Conservation (phyloP, 306 rosid species). For the Citrullus colocynthis region DNA sequence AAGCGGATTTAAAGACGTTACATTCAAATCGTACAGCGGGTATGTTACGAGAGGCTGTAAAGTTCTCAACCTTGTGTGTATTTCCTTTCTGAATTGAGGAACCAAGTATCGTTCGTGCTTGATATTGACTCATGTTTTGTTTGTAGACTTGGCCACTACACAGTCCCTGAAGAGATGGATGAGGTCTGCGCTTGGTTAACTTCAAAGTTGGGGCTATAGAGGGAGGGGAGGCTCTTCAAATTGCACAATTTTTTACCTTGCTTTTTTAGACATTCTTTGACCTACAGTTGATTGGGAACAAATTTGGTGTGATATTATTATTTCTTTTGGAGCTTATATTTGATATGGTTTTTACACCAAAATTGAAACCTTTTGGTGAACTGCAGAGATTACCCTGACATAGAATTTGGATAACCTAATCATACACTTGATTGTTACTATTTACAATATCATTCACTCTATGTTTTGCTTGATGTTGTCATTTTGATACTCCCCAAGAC, state of each 20-base stretch:
- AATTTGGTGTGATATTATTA: not conserved
- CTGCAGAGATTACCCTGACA: not conserved
- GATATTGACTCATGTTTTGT: not conserved
- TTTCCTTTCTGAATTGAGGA: not conserved
- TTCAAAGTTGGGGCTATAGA: slow-evolving; percentile 52
- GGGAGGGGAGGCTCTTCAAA: not conserved
- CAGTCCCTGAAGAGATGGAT: slow-evolving; percentile 89
- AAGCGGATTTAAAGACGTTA: slow-evolving; percentile 57
- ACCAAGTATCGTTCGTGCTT: not conserved
- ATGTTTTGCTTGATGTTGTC: not conserved
- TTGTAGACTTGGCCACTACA: slow-evolving; percentile 86
- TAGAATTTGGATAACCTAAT: not conserved
- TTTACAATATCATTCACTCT: not conserved
- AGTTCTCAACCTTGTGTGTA: not conserved
- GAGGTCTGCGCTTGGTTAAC: slow-evolving; percentile 71
- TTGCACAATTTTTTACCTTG: not conserved
- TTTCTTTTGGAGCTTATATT: not conserved
- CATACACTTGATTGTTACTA: not conserved
- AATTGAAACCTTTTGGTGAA: not conserved
- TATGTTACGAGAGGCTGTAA: slow-evolving; percentile 11
- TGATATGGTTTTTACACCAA: slow-evolving; percentile 1
- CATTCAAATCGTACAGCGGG: slow-evolving; percentile 69
- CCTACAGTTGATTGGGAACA: slow-evolving; percentile 1
- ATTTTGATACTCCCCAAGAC: not conserved
- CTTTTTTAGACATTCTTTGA: slow-evolving; percentile 6